A percentile compares a stretch with the other conserved stretches of the same genome.
Conservation (phyloP, 2,329 filamentous ascomycete species). For the Zymoseptoria passerinii region DNA sequence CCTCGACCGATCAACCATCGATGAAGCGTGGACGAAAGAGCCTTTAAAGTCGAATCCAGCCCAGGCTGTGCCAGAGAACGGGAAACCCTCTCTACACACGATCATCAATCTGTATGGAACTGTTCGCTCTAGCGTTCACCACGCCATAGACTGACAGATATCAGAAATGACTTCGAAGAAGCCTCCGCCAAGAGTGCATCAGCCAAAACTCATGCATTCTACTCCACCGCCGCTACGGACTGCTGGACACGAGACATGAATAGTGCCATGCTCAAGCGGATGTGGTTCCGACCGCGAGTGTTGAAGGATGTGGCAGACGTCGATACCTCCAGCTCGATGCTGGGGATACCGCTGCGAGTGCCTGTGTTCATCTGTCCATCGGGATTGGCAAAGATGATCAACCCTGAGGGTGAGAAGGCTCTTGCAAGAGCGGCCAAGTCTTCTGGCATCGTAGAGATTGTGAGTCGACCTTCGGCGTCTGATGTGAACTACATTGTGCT, state of each 20-base stretch:
- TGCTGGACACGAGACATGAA: slow-evolving; percentile 19
- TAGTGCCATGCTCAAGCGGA: slow-evolving; percentile 12
- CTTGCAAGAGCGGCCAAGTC: slow-evolving; percentile 23
- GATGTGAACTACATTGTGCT: not conserved
- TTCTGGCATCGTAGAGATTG: slow-evolving; percentile 20
- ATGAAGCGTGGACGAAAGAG: slow-evolving; percentile 8
- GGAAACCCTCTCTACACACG: slow-evolving; percentile 38
- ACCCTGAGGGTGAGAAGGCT: slow-evolving; percentile 30
- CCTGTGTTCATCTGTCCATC: slow-evolving; percentile 32
- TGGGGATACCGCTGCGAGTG: slow-evolving; percentile 17
- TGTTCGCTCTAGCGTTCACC: slow-evolving; percentile 1
- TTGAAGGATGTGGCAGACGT: slow-evolving; percentile 17
- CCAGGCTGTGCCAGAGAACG: slow-evolving; percentile 15
- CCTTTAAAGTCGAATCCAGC: slow-evolving; percentile 7
- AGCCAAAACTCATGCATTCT: slow-evolving; percentile 21
- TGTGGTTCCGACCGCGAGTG: slow-evolving; percentile 22
- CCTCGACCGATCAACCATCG: slow-evolving; percentile 21
- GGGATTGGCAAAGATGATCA: slow-evolving; percentile 28
- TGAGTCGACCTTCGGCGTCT: slow-evolving; percentile 1
- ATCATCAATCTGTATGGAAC: slow-evolving; percentile 32
- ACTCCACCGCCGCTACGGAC: slow-evolving; percentile 19
- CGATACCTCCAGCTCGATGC: slow-evolving; percentile 18
- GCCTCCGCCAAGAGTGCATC: slow-evolving; percentile 11
- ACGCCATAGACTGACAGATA: slow-evolving; percentile 5
- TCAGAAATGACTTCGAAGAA: slow-evolving; percentile 18